Evolutionary conservation across 805 yeast genomes (phyloP), one percentile per base, ranked within the genome.

Genomic region (Metschnikowia kunwiensis): DNA sequence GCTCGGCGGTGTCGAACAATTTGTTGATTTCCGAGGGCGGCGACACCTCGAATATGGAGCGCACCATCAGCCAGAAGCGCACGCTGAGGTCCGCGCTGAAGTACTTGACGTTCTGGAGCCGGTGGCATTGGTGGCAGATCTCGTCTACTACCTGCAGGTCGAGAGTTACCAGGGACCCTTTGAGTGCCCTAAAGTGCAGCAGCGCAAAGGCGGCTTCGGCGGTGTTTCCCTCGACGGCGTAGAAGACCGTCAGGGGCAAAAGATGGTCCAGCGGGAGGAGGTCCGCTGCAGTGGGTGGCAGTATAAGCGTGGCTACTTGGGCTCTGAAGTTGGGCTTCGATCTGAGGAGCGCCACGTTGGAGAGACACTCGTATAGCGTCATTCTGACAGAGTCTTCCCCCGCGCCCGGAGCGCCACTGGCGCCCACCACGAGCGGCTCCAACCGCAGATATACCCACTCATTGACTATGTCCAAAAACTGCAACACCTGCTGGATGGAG

Each of bases 161-260:
- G 8, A 48, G 24, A 9, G 24, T 23, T 13, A 30, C 24, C 7
- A 23, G 15, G 8, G 28, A 11, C 10, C 27, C 37, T 16, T 10
- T 35, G 30, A 24, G 31, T 11, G 32, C 13, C 29, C 22, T 34
- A 30, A 51, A 24, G 25, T 37, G 24, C 39, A 61, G 57, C 36
- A 63, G 45, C 0, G 82, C 74, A 82, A 83, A 80, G 1, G 49
- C 42, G 22, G 65, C 60, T 46, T 76, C 75, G 4, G 55, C 60
- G 0, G 51, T 50, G 12, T 64, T 59, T 1, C 85, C 87, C 36
- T 75, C 79, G 38, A 78, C 75, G 39, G 77, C 50, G 24, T 78
- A 65, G 53, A 65, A 77, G 5, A 82, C 54, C 6, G 72, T 37
- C 2, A 83, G 85, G 0, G 88, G 78, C 15, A 45, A 36, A 14